Base-by-base conservation (phyloP, 1,139 yeast genomes). In the Scheffersomyces titani region DNA sequence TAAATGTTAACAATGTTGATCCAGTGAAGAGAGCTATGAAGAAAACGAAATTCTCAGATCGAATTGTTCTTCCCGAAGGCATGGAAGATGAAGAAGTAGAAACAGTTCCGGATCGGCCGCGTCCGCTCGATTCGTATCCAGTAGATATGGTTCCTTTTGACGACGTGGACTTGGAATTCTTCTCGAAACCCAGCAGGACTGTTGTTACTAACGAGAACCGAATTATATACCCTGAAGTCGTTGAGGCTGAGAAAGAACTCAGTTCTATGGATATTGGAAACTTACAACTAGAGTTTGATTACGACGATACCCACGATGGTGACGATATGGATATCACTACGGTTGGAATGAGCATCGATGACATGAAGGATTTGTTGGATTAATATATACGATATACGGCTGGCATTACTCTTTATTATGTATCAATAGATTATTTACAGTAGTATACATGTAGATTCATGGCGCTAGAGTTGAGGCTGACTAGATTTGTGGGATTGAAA, bases 341-440 rank as follows among this genome's bases (percentile, higher is more conserved):
- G 19, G 57, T 75, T 13, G 83, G 83, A 0, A 71, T 79, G 56
- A 66, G 70, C 20, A 65, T 65, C 16, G 68, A 71, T 22, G 83
- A 79, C 52, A 68, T 79, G 52, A 65, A 71, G 52, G 78, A 73
- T 53, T 70, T 79, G 59, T 70, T 79, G 57, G 81, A 77, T 65
- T 75, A 67, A 52, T 30, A 30, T 30, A 30, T 30, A 30, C 9
- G 16, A 30, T 30, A 30, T 70, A 58, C 56, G 44, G 51, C 19
- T 44, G 49, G 30, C n/a, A 46, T 19, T 40, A 11, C 18, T 57
- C 47, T 40, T 20, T 49, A 45, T 18, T 50, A 51, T 11, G 40
- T 30, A 30, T 16, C 40, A 30, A 30, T 30, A 30, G 40, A 30
- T 30, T 30, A 30, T 30, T 30, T 30, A 30, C 40, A 30, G 13